Conservation (phyloP, 2,329 filamentous ascomycete genomes). For the Ilyonectria destructans region DNA sequence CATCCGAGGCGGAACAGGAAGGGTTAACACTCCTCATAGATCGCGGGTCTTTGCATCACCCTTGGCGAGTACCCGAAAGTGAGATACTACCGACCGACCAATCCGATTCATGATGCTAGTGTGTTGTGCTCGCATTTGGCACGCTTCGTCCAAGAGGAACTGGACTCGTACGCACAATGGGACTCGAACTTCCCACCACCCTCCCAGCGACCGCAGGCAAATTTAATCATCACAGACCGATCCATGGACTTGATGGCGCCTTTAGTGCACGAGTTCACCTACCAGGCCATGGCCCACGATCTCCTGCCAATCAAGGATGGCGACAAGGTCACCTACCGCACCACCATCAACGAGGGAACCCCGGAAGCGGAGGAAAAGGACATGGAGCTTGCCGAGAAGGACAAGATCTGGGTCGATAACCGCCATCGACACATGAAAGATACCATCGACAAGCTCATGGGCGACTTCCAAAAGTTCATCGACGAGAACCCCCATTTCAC, state of each 20-base stretch:
- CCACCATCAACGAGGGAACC: slow-evolving; percentile 82
- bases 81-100: slow-evolving; percentile 87
- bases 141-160: slow-evolving; percentile 90
- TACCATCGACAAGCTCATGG: slow-evolving; percentile 92
- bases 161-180: slow-evolving; percentile 90
- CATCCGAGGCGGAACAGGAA: background rate
- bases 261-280: slow-evolving; percentile 95
- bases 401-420: slow-evolving; percentile 96
- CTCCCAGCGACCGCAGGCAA: slow-evolving; percentile 83
- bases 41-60: slow-evolving; percentile 82
- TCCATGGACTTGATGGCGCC: slow-evolving; percentile 94
- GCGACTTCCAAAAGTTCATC: slow-evolving; percentile 93
- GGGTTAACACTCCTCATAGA: slow-evolving; percentile 46
- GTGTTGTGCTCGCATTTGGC: slow-evolving; percentile 92
- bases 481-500: slow-evolving; percentile 94
- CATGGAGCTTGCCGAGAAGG: slow-evolving; percentile 91
- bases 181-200: slow-evolving; percentile 88
- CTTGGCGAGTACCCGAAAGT: slow-evolving; percentile 96
- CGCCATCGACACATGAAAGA: slow-evolving; percentile 98
- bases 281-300: slow-evolving; percentile 98
- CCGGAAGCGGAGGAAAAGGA: slow-evolving; percentile 85
- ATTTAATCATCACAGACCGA: slow-evolving; percentile 90
- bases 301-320: slow-evolving; percentile 89
- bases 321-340: slow-evolving; percentile 90
- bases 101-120: slow-evolving; percentile 86